Conservation (phyloP, 495 filamentous ascomycete species). For the Neurospora sp. region DNA sequence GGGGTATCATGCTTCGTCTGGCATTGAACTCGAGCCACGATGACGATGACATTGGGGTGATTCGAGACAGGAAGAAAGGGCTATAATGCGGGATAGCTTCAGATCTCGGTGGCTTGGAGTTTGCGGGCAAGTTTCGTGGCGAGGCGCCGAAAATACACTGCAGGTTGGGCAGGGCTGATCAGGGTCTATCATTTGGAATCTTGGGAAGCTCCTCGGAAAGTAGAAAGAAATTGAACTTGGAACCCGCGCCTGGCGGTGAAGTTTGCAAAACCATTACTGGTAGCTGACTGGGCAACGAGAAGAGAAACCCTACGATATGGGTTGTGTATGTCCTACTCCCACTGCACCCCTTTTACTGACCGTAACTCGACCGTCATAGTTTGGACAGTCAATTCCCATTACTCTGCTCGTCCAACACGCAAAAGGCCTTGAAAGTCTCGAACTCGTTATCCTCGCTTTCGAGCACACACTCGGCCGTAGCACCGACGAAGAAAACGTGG, state of each 20-base stretch:
- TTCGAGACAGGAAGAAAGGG: not conserved
- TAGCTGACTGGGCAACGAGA: not conserved
- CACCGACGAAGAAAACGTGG: slow-evolving; percentile 87
- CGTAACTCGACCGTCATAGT: not conserved
- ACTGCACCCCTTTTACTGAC: not conserved
- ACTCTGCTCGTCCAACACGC: slow-evolving; percentile 52
- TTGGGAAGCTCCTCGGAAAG: not conserved
- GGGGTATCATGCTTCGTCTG: too few relatives aligned
- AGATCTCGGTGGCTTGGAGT: not conserved
- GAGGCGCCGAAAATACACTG: not conserved
- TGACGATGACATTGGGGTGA: too few relatives aligned
- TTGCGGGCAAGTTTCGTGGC: not conserved
- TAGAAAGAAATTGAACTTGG: not conserved
- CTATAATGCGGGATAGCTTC: not conserved
- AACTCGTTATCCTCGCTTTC: slow-evolving; percentile 62
- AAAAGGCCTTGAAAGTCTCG: slow-evolving; percentile 91
- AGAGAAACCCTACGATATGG: not conserved
- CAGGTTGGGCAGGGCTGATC: not conserved
- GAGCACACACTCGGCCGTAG: slow-evolving; percentile 73
- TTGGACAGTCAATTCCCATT: slow-evolving; percentile 13
- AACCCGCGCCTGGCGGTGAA: not conserved
- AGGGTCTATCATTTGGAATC: not conserved
- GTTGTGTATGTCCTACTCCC: not conserved
- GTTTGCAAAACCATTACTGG: not conserved
- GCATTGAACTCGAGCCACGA: too few relatives aligned